Evolutionary conservation across 768 basidiomycete species (phyloP), one percentile per base, ranked within the genome.

Genomic region (Auriscalpium vulgare): DNA sequence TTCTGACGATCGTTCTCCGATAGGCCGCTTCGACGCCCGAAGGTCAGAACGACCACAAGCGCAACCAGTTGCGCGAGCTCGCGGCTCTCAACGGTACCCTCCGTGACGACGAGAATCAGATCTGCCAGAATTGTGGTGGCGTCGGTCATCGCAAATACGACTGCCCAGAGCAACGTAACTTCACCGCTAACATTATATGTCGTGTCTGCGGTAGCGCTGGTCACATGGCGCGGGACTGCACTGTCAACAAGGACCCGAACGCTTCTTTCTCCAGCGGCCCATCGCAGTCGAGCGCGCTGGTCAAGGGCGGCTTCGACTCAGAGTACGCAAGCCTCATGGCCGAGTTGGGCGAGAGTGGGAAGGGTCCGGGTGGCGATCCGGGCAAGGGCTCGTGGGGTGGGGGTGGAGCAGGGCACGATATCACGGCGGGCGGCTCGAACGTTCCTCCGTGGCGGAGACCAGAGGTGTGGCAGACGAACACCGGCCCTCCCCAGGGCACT

Each of bases 1-100:
- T 21, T 19, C 29, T 54, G 51, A 34, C 40, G 40, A 43, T 13
- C 2, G 13, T 43, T 43, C 40, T 21, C 54, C 64, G 11, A 58
- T 51, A 98, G 95, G 97, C 97, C 57, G 97, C 97, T 11, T 98
- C 95, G 13, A 97, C 95, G 8, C 97, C 97, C 7, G 97, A 99
- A 76, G 97, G 95, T 35, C 94, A 99, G 74, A 99, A 99, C 69
- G 95, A 97, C 66, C 97, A 99, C 77, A 99, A 99, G 71, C 89
- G 95, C 53, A 97, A 95, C 67, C 97, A 99, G 73, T 84, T 99
- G 47, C 91, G 97, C 64, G 97, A 99, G 69, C 81, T 99, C 47
- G 97, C 97, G 16, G 94, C 94, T 17, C 75, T 99, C 55, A 99
- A 99, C 68, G 97, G 97, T 74, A 99, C 97, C 47, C 85, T 99